These are phyloP conservation scores for Epichloe aotearoae DNA, from an alignment of 2,329 filamentous ascomycete genomes.

Conservation along the genomic window DNA sequence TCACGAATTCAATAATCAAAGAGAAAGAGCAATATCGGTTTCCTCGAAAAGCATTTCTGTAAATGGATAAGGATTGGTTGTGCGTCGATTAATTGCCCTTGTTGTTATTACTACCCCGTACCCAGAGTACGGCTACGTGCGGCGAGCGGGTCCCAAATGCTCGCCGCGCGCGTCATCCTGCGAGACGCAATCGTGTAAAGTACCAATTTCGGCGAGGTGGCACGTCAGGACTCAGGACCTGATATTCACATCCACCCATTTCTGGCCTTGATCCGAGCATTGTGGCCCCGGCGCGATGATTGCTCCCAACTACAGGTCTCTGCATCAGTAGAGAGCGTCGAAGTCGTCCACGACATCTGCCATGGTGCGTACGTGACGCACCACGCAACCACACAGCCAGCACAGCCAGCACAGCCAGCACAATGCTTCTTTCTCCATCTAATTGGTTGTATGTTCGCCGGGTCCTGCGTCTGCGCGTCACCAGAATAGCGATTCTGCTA, in stretches of 20 bases:
- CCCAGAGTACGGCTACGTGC: no score
- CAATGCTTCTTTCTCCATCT: constrained; percentile 17
- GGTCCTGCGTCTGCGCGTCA: constrained; percentile 21
- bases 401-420: not conserved
- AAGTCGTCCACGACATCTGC: not conserved
- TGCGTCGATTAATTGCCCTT: no score
- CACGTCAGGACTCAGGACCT: not conserved
- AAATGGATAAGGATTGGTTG: not conserved
- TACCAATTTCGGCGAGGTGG: not conserved
- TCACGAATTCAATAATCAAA: not conserved
- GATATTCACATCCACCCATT: no score
- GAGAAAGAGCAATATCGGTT: not conserved
- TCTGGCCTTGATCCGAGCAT: not conserved
- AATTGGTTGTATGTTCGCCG: constrained; percentile 24
- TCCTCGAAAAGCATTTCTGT: not conserved
- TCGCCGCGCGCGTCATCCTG: not conserved
- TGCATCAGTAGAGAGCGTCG: not conserved
- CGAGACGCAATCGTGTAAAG: not conserved
- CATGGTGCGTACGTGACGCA: constrained; percentile 1
- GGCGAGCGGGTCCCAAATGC: not conserved
- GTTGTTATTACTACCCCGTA: no score
- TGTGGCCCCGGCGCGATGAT: not conserved
- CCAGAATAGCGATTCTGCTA: constrained; percentile 21
- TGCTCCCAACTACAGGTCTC: not conserved
- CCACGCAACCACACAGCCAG: not conserved